A percentile compares a stretch with the other conserved stretches of the same genome.
phyloP scores from a whole-genome alignment of 2,329 filamentous ascomycete species.

The Ophiostoma novo-ulmi region DNA sequence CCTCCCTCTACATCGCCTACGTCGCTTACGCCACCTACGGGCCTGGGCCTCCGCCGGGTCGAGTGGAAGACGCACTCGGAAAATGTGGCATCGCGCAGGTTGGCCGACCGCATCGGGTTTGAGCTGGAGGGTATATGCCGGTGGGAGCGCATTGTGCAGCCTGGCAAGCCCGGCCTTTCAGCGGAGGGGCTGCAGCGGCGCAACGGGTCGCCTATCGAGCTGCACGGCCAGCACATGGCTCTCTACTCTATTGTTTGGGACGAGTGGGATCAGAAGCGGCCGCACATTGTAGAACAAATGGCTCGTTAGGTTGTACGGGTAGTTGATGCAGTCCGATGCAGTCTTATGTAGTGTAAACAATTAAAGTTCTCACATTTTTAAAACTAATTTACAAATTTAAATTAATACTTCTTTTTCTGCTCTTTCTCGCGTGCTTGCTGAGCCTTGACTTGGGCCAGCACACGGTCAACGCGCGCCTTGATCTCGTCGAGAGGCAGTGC shows the following conservation, averaged over 20 bases:
- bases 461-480: slow-evolving; percentile 19
- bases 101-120: slow-evolving; percentile 17
- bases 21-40: background rate
- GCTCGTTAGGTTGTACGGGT: background rate
- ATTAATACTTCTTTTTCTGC: slow-evolving; percentile 1
- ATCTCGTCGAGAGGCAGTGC: slow-evolving; percentile 8
- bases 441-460: slow-evolving; percentile 1
- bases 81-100: slow-evolving; percentile 14
- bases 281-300: background rate
- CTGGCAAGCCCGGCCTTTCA: slow-evolving; percentile 4
- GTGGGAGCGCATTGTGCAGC: slow-evolving; percentile 19
- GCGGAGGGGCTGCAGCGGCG: slow-evolving; percentile 1
- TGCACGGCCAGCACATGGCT: slow-evolving; percentile 21
- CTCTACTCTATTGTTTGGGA: slow-evolving; percentile 24
- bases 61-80: slow-evolving; percentile 20
- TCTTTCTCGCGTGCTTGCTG: slow-evolving; percentile 16
- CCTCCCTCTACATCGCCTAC: background rate
- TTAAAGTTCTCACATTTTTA: too few relatives aligned
- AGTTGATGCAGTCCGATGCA: background rate
- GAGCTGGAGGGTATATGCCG: slow-evolving; percentile 19
- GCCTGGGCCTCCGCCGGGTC: slow-evolving; percentile 22
- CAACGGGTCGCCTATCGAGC: slow-evolving; percentile 17
- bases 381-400: too few relatives aligned
- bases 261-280: slow-evolving; percentile 23
- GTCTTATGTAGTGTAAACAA: too few relatives aligned